phyloP scores from a whole-genome alignment of 148 eudicot genomes.

The Rhododendron kiyosumense region DNA sequence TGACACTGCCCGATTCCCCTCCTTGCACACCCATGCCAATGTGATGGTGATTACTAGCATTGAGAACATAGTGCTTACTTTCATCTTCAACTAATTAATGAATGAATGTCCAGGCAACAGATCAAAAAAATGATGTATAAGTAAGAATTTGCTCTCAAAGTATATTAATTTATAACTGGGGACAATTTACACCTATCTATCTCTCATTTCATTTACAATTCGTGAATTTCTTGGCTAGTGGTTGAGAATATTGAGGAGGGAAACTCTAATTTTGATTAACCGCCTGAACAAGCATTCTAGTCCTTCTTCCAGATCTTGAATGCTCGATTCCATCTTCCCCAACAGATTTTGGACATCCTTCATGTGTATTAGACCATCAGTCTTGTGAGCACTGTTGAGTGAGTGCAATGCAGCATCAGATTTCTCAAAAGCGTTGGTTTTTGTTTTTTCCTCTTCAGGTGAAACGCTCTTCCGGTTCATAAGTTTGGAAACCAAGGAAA shows the following conservation, averaged over 20 bases:
- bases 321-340: conserved; percentile 20
- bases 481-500: conserved; percentile 1
- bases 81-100: not conserved
- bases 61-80: not conserved
- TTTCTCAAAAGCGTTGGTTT: conserved; percentile 16
- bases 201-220: not conserved
- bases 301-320: not conserved
- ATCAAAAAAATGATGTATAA: not conserved
- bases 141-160: not conserved
- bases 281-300: not conserved
- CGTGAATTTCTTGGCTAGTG: not conserved
- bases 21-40: not conserved
- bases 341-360: conserved; percentile 16
- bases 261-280: not conserved
- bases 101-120: not conserved
- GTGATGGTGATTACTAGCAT: not conserved
- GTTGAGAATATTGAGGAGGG: not conserved
- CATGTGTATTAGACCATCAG: not conserved
- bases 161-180: not conserved
- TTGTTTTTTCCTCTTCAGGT: conserved; percentile 1
- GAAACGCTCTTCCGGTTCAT: not conserved
- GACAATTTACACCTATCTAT: not conserved
- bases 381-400: conserved; percentile 15
- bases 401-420: conserved; percentile 28
- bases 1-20: not conserved